Percentiles rank a stretch among this genome's conserved stretches.
Evolutionary conservation across 441 rosid genomes (phyloP).

Genomic region (Brassica balearica): DNA sequence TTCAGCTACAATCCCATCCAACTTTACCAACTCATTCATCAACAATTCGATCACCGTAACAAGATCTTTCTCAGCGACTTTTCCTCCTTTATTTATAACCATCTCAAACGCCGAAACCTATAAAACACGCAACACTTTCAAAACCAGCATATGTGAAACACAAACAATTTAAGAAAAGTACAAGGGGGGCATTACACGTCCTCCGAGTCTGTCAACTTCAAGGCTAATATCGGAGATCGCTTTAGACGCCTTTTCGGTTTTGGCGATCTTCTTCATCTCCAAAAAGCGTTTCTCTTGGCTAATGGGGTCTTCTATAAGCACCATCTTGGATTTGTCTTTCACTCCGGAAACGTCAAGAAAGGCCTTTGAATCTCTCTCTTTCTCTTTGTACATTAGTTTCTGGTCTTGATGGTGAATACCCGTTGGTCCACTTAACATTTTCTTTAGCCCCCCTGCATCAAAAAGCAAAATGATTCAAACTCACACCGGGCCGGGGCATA

Average conservation of each 20-base stretch:
- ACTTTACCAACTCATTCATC: conserved; percentile 91
- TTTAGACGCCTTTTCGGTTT: conserved; percentile 85
- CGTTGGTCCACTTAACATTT: conserved; percentile 82
- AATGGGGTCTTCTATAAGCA: conserved; percentile 79
- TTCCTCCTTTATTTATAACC: conserved; percentile 73
- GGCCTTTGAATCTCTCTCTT: conserved; percentile 87
- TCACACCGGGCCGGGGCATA: background rate
- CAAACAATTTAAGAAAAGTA: background rate
- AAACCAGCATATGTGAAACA: background rate
- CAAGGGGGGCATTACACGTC: conserved; percentile 57
- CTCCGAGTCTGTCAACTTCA: conserved; percentile 85
- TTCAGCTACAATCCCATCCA: conserved; percentile 81
- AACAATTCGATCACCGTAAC: conserved; percentile 67
- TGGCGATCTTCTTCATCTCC: conserved; percentile 85
- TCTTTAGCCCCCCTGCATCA: conserved; percentile 88
- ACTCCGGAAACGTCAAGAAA: conserved; percentile 89
- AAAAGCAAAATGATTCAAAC: background rate
- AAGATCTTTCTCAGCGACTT: conserved; percentile 74
- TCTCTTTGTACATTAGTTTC: conserved; percentile 85
- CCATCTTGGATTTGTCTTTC: conserved; percentile 88
- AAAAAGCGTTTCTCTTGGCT: conserved; percentile 84
- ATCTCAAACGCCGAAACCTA: conserved; percentile 85
- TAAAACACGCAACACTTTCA: conserved; percentile 9
- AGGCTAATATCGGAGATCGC: conserved; percentile 87
- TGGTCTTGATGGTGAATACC: conserved; percentile 93